Conservation (phyloP, 2,329 filamentous ascomycete species). For the Fusarium albidum region DNA sequence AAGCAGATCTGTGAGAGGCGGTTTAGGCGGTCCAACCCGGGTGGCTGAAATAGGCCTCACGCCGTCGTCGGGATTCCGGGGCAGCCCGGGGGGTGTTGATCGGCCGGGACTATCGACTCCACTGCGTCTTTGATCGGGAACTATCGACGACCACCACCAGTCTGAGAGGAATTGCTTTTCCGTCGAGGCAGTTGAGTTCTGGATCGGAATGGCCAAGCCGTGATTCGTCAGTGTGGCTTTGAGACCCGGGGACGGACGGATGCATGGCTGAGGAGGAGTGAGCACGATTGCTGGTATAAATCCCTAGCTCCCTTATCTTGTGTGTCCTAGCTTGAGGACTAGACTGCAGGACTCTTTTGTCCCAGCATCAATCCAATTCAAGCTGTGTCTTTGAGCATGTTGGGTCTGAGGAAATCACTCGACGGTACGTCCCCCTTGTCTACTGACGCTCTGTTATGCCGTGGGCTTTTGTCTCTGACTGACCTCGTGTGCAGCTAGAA, state of each 20-base stretch:
- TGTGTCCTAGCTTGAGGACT: background rate
- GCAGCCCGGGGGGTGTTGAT: no score
- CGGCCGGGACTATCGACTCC: constrained; percentile 14
- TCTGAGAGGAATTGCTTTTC: constrained; percentile 14
- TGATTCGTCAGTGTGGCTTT: background rate
- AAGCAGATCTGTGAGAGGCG: background rate
- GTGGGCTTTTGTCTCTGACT: background rate
- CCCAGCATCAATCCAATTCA: background rate
- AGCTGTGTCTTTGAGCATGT: constrained; percentile 22
- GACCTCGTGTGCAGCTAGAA: constrained; percentile 14
- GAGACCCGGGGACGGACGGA: background rate
- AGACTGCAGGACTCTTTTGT: background rate
- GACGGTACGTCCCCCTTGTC: constrained; percentile 14
- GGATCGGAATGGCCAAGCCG: background rate
- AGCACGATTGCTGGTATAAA: constrained; percentile 9
- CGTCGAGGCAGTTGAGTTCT: background rate
- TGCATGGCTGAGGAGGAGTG: constrained; percentile 3
- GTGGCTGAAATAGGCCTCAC: constrained; percentile 1
- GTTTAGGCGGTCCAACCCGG: constrained; percentile 11
- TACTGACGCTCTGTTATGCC: background rate
- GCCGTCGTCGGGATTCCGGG: constrained; percentile 12
- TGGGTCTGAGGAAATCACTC: constrained; percentile 32
- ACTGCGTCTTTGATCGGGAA: constrained; percentile 3
- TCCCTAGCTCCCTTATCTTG: background rate
- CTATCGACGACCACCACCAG: constrained; percentile 8